phyloP scores from a whole-genome alignment of 2,329 filamentous ascomycete species.

The Colletotrichum incanum region DNA sequence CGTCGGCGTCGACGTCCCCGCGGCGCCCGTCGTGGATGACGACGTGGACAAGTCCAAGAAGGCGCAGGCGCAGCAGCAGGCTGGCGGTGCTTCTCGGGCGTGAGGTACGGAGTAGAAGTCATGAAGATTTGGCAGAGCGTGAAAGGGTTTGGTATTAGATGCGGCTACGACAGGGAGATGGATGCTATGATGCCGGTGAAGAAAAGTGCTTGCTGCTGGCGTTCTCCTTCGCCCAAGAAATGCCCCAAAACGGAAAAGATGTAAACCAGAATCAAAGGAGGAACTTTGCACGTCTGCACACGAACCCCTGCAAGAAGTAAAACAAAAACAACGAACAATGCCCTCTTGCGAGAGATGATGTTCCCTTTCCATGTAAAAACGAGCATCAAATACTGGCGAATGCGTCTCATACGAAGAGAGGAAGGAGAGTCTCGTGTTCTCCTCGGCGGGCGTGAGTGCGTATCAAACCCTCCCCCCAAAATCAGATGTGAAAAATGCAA shows the following conservation, averaged over 20 bases:
- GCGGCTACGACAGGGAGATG: not conserved
- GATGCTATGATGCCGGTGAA: constrained; percentile 21
- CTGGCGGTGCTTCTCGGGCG: constrained; percentile 21
- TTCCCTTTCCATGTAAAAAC: constrained; percentile 5
- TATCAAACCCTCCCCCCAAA: no score
- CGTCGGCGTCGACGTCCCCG: constrained; percentile 68
- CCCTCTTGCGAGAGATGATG: constrained; percentile 32
- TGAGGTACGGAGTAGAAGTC: not conserved
- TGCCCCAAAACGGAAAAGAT: not conserved
- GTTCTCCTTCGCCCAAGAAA: constrained; percentile 1
- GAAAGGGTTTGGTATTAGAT: constrained; percentile 10
- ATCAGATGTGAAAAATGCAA: not conserved
- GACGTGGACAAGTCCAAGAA: constrained; percentile 63
- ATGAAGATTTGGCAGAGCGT: not conserved
- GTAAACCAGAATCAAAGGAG: not conserved
- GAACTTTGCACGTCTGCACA: not conserved
- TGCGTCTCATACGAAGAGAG: not conserved
- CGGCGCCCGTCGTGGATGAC: constrained; percentile 63
- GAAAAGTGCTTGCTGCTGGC: not conserved
- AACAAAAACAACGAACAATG: constrained; percentile 8
- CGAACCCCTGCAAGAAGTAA: not conserved
- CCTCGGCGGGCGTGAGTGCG: no score
- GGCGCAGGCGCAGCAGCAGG: constrained; percentile 43
- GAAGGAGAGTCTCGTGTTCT: not conserved
- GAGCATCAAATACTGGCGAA: not conserved